Percentiles rank a stretch among this genome's conserved stretches.
Evolutionary conservation across 2,329 filamentous ascomycete species (phyloP).

Genomic region (Trichoderma koningii): DNA sequence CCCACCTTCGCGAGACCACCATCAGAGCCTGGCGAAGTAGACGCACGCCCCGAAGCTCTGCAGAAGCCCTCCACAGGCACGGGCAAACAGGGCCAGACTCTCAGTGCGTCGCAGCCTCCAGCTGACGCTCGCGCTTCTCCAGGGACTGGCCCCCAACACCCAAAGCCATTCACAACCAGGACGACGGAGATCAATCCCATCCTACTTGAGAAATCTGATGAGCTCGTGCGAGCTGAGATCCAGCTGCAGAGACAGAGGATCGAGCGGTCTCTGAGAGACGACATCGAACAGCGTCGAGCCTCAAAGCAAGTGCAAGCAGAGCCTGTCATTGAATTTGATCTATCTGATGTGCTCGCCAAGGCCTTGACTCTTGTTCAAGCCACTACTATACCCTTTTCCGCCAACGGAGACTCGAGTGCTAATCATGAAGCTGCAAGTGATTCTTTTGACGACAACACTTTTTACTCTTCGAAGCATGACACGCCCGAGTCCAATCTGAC

Average conservation of each 20-base stretch:
- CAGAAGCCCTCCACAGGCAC: neutral
- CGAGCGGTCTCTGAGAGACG: conserved; percentile 75
- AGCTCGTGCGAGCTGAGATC: conserved; percentile 78
- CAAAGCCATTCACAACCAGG: conserved; percentile 38
- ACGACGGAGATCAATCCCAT: conserved; percentile 77
- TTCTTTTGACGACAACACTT: conserved; percentile 89
- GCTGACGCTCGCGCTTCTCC: neutral
- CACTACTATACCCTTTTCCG: conserved; percentile 60
- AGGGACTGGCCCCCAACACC: neutral
- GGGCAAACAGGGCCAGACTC: neutral
- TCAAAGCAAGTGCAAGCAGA: conserved; percentile 52
- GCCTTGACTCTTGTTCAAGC: conserved; percentile 72
- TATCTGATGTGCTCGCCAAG: conserved; percentile 71
- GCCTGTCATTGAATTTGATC: conserved; percentile 65
- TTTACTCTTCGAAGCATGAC: conserved; percentile 92
- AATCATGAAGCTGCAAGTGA: conserved; percentile 68
- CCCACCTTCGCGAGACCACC: neutral
- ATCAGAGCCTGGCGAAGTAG: conserved; percentile 30
- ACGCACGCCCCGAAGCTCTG: neutral
- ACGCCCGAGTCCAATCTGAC: conserved; percentile 62
- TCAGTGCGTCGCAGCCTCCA: neutral
- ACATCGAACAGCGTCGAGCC: conserved; percentile 65
- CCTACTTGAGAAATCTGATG: conserved; percentile 81
- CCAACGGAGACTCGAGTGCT: conserved; percentile 55
- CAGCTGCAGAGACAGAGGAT: conserved; percentile 78